These are phyloP conservation scores for Lodderomyces parapsilosis DNA, from an alignment of 1,139 yeast genomes.

Conservation along the genomic window DNA sequence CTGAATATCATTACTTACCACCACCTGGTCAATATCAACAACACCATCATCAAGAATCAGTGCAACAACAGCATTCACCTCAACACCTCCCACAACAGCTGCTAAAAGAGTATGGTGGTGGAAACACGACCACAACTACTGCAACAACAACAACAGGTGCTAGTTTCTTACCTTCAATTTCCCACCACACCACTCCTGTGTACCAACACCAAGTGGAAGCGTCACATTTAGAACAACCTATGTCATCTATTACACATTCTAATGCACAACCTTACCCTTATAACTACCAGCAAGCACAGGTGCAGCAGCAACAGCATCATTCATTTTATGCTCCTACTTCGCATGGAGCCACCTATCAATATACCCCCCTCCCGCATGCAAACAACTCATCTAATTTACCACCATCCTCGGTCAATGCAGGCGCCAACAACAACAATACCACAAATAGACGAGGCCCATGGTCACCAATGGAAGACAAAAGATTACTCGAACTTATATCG, in stretches of 20 bases:
- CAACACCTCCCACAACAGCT: conserved; percentile 7
- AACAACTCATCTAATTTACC: not conserved
- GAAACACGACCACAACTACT: not conserved
- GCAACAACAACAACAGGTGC: conserved; percentile 1
- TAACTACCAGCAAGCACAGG: not conserved
- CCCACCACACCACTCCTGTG: not conserved
- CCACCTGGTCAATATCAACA: conserved; percentile 2
- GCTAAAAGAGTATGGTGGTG: not conserved
- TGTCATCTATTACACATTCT: too few species aligned
- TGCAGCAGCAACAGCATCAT: not conserved
- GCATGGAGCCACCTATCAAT: not conserved
- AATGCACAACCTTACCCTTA: not conserved
- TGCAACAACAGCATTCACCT: not conserved
- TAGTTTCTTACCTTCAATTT: not conserved
- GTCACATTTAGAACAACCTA: too few species aligned
- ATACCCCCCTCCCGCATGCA: not conserved
- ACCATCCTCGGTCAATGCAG: not conserved
- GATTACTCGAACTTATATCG: conserved; percentile 65
- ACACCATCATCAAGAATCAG: not conserved
- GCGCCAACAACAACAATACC: not conserved
- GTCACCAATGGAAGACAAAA: conserved; percentile 83
- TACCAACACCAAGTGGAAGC: conserved; percentile 2
- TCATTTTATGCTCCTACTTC: not conserved
- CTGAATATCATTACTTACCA: not conserved
- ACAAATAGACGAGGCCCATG: conserved; percentile 71